Base-by-base conservation (phyloP, 208 protist genomes). In the Leishmania amazonensis region DNA sequence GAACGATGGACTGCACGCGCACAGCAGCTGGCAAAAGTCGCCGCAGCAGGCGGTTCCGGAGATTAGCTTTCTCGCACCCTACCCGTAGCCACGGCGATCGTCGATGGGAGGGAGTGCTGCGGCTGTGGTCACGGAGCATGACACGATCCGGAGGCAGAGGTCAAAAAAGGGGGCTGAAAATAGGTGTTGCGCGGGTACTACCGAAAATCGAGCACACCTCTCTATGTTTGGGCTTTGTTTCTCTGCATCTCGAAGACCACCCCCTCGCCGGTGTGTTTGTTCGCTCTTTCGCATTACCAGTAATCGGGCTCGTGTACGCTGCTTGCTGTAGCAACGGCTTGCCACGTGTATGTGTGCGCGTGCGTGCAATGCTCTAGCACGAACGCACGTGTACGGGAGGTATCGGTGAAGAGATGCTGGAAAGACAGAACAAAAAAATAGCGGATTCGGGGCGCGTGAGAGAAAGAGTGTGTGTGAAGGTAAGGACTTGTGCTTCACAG, bases 21-120 rank as follows among this genome's bases (percentile, higher is more conserved):
- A 98, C 85, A 96, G 92, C 83, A 96, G 93, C 86, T 98, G 93
- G 92, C 93, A 97, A 83, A 96, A 96, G 81, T 95, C 92, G 4
- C 93, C 91, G 35, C 95, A 98, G 85, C 95, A 98, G 88, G 78
- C 93, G 9, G 93, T 98, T n/a, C 95, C 93, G 9, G 95, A 95
- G 78, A 84, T 98, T 4, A 88, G 88, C 85, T 96, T 96, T 80
- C 57, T 96, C 67, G 92, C 95, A 0, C 95, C 93, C 1, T 95
- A 85, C 64, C 94, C 92, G 65, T 97, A 92, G 11, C 42, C 49
- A 49, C 47, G 17, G 72, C 31, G 45, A 28, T 28, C 31, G n/a
- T 13, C 71, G 68, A 11, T 73, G 68, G 45, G 45, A n/a, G 2
- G 68, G 68, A 31, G 11, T 73, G 28, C 9, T 2, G 9, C 68